phyloP scores from a whole-genome alignment of 805 yeast species.

The Candida sanyiensis region DNA sequence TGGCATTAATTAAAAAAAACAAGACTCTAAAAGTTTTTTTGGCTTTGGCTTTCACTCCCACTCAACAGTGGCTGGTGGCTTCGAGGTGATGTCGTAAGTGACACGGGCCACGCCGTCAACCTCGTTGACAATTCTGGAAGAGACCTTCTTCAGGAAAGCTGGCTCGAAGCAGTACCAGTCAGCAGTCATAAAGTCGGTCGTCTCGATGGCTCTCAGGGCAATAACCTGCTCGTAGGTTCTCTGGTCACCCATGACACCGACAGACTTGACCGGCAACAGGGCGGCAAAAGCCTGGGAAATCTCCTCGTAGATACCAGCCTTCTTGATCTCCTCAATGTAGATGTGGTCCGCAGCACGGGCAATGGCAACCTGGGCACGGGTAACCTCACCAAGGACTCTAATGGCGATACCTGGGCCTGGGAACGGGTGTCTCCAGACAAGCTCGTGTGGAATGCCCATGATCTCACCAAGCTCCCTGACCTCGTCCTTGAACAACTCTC shows the following conservation, averaged over 20 bases:
- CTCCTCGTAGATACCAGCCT: constrained; percentile 85
- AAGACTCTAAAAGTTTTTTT: too few species aligned
- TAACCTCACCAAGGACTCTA: constrained; percentile 95
- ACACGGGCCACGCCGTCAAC: constrained; percentile 99
- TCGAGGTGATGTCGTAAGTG: constrained; percentile 95
- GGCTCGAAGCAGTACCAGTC: constrained; percentile 97
- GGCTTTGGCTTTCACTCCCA: too few species aligned
- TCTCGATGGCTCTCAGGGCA: constrained; percentile 97
- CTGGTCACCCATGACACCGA: constrained; percentile 99
- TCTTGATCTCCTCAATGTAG: constrained; percentile 91
- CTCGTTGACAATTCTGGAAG: constrained; percentile 95
- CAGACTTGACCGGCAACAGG: constrained; percentile 93
- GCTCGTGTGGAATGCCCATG: constrained; percentile 90
- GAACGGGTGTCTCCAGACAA: constrained; percentile 99
- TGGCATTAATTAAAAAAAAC: too few species aligned
- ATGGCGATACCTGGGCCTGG: constrained; percentile 99
- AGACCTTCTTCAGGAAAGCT: constrained; percentile 83
- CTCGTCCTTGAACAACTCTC: constrained; percentile 98
- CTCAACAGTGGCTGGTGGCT: constrained; percentile 99
- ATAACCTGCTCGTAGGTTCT: constrained; percentile 98
- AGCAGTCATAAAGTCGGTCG: constrained; percentile 98
- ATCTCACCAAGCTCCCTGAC: constrained; percentile 94
- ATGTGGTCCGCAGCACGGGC: constrained; percentile 97
- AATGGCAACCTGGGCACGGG: constrained; percentile 86
- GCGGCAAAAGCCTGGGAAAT: constrained; percentile 98